A percentile compares a stretch with the other conserved stretches of the same genome.
Conservation (phyloP, 2,329 filamentous ascomycete genomes). For the Chrysosphaeria jannelii region DNA sequence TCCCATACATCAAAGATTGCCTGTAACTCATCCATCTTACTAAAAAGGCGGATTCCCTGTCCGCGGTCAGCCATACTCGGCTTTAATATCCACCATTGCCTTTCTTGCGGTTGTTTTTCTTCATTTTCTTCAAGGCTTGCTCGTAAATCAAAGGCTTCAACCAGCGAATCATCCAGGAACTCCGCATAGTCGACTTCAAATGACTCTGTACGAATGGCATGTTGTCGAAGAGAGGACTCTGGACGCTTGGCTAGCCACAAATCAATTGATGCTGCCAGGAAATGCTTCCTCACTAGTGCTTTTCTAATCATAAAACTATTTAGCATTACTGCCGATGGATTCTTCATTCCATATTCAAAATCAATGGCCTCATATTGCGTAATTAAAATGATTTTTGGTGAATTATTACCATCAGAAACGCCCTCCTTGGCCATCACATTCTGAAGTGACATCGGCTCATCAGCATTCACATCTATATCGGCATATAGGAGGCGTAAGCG, state of each 20-base stretch:
- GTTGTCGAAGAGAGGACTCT: conserved; percentile 29
- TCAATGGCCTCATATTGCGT: conserved; percentile 65
- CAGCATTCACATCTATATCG: conserved; percentile 1
- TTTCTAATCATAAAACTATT: conserved; percentile 93
- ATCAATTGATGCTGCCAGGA: conserved; percentile 53
- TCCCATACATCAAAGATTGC: conserved; percentile 85
- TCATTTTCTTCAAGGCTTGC: conserved; percentile 44
- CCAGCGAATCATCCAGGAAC: conserved; percentile 74
- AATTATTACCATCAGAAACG: conserved; percentile 6
- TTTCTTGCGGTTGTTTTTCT: conserved; percentile 9
- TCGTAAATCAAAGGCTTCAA: conserved; percentile 67
- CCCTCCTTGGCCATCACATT: conserved; percentile 8
- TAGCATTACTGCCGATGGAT: conserved; percentile 31
- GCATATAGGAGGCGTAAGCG: conserved; percentile 15
- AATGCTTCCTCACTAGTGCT: conserved; percentile 88
- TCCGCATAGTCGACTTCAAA: conserved; percentile 95
- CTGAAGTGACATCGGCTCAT: conserved; percentile 10
- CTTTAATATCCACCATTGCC: conserved; percentile 94
- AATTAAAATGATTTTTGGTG: conserved; percentile 43
- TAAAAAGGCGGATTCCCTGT: conserved; percentile 76
- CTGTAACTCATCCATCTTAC: conserved; percentile 55
- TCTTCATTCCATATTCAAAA: conserved; percentile 39
- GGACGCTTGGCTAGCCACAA: conserved; percentile 73
- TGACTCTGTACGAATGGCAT: conserved; percentile 50
- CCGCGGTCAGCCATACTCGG: conserved; percentile 92